Conservation (phyloP, 176 grass and related monocot genomes). For the Oryza punctata region DNA sequence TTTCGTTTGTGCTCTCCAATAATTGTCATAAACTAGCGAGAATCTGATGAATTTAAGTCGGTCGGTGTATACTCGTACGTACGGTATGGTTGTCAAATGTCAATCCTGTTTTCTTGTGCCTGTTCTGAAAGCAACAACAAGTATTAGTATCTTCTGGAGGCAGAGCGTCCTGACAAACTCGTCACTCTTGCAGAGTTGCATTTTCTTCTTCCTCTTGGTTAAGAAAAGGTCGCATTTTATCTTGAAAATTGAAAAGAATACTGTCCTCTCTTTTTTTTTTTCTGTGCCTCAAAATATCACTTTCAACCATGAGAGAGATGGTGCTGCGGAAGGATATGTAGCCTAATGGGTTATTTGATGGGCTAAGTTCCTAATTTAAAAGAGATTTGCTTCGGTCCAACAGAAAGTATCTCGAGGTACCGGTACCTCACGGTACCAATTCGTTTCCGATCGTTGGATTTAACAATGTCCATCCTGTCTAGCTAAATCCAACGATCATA, state of each 20-base stretch:
- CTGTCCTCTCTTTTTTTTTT: neutral
- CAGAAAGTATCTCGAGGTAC: too few species aligned
- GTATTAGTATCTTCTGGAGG: too few species aligned
- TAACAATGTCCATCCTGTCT: too few species aligned
- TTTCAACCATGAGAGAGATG: conserved; percentile 5
- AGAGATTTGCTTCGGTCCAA: too few species aligned
- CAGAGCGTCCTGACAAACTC: neutral
- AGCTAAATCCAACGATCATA: too few species aligned
- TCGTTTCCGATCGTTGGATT: too few species aligned
- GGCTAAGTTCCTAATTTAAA: too few species aligned
- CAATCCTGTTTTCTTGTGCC: neutral
- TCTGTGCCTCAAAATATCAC: neutral
- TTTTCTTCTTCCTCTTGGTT: neutral
- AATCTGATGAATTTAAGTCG: neutral
- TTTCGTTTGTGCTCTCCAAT: too few species aligned
- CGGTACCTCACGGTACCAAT: too few species aligned
- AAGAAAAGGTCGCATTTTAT: neutral
- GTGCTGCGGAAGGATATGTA: too few species aligned
- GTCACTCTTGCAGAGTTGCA: neutral
- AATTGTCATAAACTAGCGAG: neutral
- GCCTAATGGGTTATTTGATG: too few species aligned
- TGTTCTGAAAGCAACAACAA: neutral
- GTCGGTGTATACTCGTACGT: neutral
- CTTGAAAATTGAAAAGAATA: neutral
- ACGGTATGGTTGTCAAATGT: neutral